Percentiles rank a stretch among this genome's conserved stretches.
These are phyloP conservation scores for Pyronema omphalodes DNA, from an alignment of 495 filamentous ascomycete genomes.

Conservation along the genomic window DNA sequence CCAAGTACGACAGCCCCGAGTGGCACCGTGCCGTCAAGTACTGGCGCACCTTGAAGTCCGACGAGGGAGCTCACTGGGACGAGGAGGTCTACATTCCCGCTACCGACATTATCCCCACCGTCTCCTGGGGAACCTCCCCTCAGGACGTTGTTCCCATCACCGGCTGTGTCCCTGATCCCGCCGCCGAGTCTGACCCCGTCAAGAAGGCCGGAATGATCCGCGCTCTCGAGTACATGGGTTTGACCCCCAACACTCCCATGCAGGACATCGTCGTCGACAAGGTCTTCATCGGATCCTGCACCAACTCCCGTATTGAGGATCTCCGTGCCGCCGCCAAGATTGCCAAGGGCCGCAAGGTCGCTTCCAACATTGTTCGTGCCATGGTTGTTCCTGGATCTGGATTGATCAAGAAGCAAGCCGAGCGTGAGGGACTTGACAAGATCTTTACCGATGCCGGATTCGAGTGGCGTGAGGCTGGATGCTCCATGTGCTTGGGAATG, in stretches of 20 bases:
- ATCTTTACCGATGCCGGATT: constrained; percentile 85
- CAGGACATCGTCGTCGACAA: constrained; percentile 83
- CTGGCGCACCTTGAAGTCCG: constrained; percentile 74
- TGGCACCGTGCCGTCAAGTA: constrained; percentile 81
- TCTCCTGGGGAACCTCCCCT: constrained; percentile 93
- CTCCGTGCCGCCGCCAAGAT: constrained; percentile 71
- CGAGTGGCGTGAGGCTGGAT: constrained; percentile 95
- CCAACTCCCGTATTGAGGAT: constrained; percentile 93
- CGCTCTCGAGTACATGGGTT: constrained; percentile 91
- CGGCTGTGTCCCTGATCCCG: constrained; percentile 71
- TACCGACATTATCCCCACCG: constrained; percentile 81
- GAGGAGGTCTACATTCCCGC: constrained; percentile 69
- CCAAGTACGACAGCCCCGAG: constrained; percentile 60
- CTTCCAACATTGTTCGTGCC: constrained; percentile 72
- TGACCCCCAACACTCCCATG: constrained; percentile 68
- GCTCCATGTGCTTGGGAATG: constrained; percentile 98
- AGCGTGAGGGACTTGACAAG: constrained; percentile 79
- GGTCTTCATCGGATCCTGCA: constrained; percentile 96
- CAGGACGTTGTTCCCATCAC: constrained; percentile 92
- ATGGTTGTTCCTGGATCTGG: constrained; percentile 95
- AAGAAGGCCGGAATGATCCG: constrained; percentile 62
- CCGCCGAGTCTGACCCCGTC: constrained; percentile 57
- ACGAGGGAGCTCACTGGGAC: constrained; percentile 72
- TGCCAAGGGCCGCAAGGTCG: constrained; percentile 69
- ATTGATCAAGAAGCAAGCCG: constrained; percentile 82